Percentiles rank a stretch among this genome's conserved stretches.
These are phyloP conservation scores for Jatropha multifida DNA, from an alignment of 441 rosid genomes.

Conservation along the genomic window DNA sequence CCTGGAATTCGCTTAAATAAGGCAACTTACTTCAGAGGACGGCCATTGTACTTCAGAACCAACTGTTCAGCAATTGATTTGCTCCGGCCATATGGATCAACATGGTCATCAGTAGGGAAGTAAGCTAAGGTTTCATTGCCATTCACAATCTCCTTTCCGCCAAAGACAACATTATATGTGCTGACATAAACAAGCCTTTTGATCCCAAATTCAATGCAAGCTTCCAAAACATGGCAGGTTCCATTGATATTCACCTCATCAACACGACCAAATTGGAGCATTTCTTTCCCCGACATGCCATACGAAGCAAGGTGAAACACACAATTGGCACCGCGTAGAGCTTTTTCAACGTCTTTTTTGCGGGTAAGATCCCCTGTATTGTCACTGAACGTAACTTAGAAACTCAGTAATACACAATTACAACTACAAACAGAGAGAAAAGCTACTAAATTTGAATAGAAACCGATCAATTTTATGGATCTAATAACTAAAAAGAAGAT, in stretches of 20 bases:
- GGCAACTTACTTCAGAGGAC: conserved; percentile 63
- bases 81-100: conserved; percentile 75
- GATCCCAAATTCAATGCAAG: conserved; percentile 60
- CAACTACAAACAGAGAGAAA: not conserved
- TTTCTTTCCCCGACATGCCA: conserved; percentile 95
- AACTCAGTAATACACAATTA: not conserved
- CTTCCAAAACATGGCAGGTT: conserved; percentile 74
- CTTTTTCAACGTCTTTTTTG: conserved; percentile 64
- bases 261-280: conserved; percentile 78
- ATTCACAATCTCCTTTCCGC: conserved; percentile 78
- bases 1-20: not conserved
- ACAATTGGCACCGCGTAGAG: conserved; percentile 66
- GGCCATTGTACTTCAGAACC: conserved; percentile 73
- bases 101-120: conserved; percentile 76
- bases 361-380: conserved; percentile 54
- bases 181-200: conserved; percentile 76
- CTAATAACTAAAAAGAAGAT: not conserved
- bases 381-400: conserved; percentile 10
- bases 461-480: not conserved
- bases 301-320: conserved; percentile 90
- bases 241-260: conserved; percentile 84
- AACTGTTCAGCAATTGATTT: conserved; percentile 87
- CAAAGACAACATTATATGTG: conserved; percentile 92
- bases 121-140: conserved; percentile 79
- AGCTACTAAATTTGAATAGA: not conserved